Evolutionary conservation across 768 basidiomycete species (phyloP), one percentile per base, ranked within the genome.

Genomic region (Pisolithus orientalis): DNA sequence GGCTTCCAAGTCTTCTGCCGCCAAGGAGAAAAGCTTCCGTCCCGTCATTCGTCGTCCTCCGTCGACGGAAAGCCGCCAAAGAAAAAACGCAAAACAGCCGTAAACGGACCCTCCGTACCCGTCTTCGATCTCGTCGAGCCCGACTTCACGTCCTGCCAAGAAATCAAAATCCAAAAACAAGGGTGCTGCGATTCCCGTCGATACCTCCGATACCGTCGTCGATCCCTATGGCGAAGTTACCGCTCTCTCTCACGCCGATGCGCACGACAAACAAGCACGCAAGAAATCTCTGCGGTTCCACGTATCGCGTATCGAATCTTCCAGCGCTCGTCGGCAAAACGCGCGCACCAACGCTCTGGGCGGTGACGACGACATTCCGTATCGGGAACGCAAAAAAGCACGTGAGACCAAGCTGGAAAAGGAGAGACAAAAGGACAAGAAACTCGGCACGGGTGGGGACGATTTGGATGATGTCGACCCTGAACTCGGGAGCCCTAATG

Each of bases 291-390:
- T 98, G 31, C 85, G 88, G 34, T 99, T 98, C 82, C 90, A 98
- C 69, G 93, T 92, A 5, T 80, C 90, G 50, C 89, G 87, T 65
- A 94, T 99, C 61, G 90, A 90, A 64, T 84, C 84, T 52, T 80
- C 90, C 6, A 80, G 83, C 49, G 82, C 85, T 10, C 76, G 88
- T 54, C 79, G 94, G 50, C 80, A 83, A 51, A 82, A 80, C 28
- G 92, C 91, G 6, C 76, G 90, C 52, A 77, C 72, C 55, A 79
- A 77, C 25, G 82, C 87, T 5, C 65, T 83, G 49, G 87, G 90
- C 29, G 96, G 96, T 16, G 96, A 99, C 64, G 95, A 97, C 61
- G 96, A 99, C 63, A 76, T 98, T 44, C 96, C 96, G 16, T 91
- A 94, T 62, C 79, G 83, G 42, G 88, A 91, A 62, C 74, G 85